Evolutionary conservation across 805 yeast genomes (phyloP), one percentile per base, ranked within the genome.

Genomic region (Candida chauliodis): DNA sequence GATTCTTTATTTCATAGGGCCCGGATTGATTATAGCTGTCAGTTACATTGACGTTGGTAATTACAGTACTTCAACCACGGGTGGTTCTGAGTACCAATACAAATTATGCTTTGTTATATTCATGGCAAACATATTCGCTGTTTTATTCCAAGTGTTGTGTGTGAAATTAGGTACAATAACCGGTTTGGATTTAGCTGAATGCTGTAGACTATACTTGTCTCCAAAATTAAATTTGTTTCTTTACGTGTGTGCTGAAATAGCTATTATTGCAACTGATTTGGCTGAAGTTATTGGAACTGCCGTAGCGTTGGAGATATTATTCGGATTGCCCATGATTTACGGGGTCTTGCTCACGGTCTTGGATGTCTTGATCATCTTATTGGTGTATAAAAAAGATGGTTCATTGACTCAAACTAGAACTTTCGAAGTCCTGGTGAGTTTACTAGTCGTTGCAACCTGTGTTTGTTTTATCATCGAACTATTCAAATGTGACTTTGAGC

Each of bases 271-370:
- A 8, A 89, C 97, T 0, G 97, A 89, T 56, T 64, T 89, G 50
- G 96, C 96, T 1, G 97, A 89, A 58, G 96, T 89, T 8, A 91
- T 89, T 6, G 97, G 97, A 2, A 84, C 95, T 3, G 96, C 96
- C 8, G 85, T 89, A 34, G 79, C 95, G 0, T 67, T 89, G 36
- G 80, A 86, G 48, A 86, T 89, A 42, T 58, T 89, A 19, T 81
- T 89, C 50, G 70, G 74, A 1, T 76, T 89, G 8, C 95, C 96
- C 0, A 66, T 89, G 40, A 55, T 79, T 1, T 59, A 72, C 27
- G 97, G 97, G 38, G 95, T 89, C 2, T 45, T 84, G 5, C 56
- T 89, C 25, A 89, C 97, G 0, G 81, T 89, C 1, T 55, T 85
- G 2, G 97, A 89, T 55, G 96, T 89, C 6, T 61, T 89, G 44